A percentile compares a stretch with the other conserved stretches of the same genome.
Conservation (phyloP, 495 filamentous ascomycete genomes). For the Talaromyces borbonicus region DNA sequence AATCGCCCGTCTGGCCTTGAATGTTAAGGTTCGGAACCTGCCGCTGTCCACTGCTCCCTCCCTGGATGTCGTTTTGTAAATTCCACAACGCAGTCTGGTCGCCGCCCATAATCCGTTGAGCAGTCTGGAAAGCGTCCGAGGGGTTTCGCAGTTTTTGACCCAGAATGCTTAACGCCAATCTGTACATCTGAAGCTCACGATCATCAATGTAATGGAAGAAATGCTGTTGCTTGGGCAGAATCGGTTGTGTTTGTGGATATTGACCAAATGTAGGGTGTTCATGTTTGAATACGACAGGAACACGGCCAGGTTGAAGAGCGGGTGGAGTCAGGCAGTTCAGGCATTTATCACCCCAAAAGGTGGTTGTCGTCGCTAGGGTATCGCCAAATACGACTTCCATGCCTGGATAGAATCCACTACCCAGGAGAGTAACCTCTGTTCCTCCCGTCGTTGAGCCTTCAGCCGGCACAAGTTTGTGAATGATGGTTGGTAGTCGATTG, state of each 20-base stretch:
- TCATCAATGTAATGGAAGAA: slow-evolving; percentile 76
- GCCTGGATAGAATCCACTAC: slow-evolving; percentile 67
- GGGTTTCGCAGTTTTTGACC: slow-evolving; percentile 39
- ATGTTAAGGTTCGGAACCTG: slow-evolving; percentile 33
- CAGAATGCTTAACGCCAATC: slow-evolving; percentile 36
- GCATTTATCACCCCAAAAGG: slow-evolving; percentile 71
- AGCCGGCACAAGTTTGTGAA: slow-evolving; percentile 68
- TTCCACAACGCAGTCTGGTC: slow-evolving; percentile 34
- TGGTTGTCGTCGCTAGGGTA: slow-evolving; percentile 63
- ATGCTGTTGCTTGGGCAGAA: slow-evolving; percentile 44
- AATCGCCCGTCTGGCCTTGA: slow-evolving; percentile 37
- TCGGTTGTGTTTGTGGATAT: slow-evolving; percentile 30
- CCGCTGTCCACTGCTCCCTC: slow-evolving; percentile 30
- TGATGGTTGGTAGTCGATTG: slow-evolving; percentile 44
- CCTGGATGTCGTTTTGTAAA: slow-evolving; percentile 37
- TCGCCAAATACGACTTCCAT: slow-evolving; percentile 84
- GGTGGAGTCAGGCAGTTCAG: slow-evolving; percentile 82
- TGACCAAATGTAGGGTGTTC: slow-evolving; percentile 43
- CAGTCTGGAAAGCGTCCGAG: slow-evolving; percentile 40
- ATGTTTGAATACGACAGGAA: slow-evolving; percentile 65
- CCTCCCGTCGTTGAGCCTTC: slow-evolving; percentile 77
- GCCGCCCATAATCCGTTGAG: slow-evolving; percentile 41
- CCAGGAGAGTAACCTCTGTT: slow-evolving; percentile 75
- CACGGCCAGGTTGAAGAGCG: slow-evolving; percentile 54
- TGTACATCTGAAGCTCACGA: slow-evolving; percentile 57